Conservation (phyloP, 192 early-diverging fungal genomes). For the Backusella tarrabulga region DNA sequence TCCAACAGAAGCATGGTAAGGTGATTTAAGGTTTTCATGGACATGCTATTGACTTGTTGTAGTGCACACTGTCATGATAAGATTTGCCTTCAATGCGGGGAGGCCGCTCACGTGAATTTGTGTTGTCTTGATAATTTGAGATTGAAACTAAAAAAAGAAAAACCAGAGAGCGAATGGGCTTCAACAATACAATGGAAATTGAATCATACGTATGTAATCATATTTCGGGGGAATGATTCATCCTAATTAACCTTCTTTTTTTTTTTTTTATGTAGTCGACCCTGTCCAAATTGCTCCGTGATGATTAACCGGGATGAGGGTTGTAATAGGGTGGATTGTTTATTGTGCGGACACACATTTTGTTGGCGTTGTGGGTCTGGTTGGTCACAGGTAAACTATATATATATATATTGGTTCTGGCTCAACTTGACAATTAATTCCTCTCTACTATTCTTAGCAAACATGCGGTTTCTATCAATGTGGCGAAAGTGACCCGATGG, state of each 20-base stretch:
- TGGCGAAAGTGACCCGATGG: constrained; percentile 8
- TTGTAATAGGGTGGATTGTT: constrained; percentile 69
- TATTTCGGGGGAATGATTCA: neutral
- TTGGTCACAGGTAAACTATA: constrained; percentile 48
- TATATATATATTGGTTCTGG: neutral
- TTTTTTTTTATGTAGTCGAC: constrained; percentile 32
- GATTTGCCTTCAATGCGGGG: constrained; percentile 56
- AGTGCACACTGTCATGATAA: constrained; percentile 37
- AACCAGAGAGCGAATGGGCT: constrained; percentile 10
- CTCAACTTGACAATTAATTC: neutral
- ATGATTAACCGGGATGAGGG: constrained; percentile 70
- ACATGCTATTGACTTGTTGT: constrained; percentile 11
- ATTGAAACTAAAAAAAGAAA: constrained; percentile 5
- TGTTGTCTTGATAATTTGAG: constrained; percentile 46
- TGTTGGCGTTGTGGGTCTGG: constrained; percentile 60
- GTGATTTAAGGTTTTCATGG: neutral
- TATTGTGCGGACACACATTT: constrained; percentile 64
- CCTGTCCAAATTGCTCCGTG: constrained; percentile 64
- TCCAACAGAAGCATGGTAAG: constrained; percentile 50
- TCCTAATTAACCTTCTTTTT: neutral
- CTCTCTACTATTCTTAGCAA: neutral
- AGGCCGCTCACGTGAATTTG: constrained; percentile 34
- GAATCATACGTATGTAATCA: constrained; percentile 27
- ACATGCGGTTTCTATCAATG: constrained; percentile 67
- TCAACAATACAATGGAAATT: constrained; percentile 37